Conservation (phyloP, 208 protist genomes). For the Trypanosoma scelopori region DNA sequence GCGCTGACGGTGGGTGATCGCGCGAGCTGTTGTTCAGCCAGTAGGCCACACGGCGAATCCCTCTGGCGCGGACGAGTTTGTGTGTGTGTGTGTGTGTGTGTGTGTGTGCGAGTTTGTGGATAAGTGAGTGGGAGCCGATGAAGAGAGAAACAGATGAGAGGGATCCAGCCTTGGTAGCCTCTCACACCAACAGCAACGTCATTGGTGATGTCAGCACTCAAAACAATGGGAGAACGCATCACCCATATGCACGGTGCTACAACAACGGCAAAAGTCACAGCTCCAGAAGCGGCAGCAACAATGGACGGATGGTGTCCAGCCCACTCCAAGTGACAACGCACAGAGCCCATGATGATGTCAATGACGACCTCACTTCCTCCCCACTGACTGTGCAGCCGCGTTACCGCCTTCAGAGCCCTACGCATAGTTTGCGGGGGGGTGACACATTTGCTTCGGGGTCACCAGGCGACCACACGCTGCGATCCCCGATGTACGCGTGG, state of each 20-base stretch:
- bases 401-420: conserved; percentile 27
- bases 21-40: too few species aligned
- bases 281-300: conserved; percentile 2
- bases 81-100: too few species aligned
- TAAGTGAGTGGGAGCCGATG: background rate
- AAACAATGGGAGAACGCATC: conserved; percentile 18
- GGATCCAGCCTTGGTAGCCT: conserved; percentile 5
- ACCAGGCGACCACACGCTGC: background rate
- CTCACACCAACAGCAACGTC: conserved; percentile 9
- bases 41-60: too few species aligned
- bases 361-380: background rate
- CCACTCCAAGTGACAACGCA: background rate
- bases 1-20: too few species aligned
- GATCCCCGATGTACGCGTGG: conserved; percentile 10
- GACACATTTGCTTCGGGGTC: conserved; percentile 8
- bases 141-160: conserved; percentile 33
- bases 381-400: conserved; percentile 27
- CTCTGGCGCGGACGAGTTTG: too few species aligned
- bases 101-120: too few species aligned
- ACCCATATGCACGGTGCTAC: conserved; percentile 14
- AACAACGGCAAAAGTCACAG: background rate
- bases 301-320: conserved; percentile 3
- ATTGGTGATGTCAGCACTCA: conserved; percentile 6
- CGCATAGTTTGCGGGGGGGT: background rate
- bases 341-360: background rate